Base-by-base conservation (phyloP, 139 green algal genomes). In the Ettlia oleoabundans region DNA sequence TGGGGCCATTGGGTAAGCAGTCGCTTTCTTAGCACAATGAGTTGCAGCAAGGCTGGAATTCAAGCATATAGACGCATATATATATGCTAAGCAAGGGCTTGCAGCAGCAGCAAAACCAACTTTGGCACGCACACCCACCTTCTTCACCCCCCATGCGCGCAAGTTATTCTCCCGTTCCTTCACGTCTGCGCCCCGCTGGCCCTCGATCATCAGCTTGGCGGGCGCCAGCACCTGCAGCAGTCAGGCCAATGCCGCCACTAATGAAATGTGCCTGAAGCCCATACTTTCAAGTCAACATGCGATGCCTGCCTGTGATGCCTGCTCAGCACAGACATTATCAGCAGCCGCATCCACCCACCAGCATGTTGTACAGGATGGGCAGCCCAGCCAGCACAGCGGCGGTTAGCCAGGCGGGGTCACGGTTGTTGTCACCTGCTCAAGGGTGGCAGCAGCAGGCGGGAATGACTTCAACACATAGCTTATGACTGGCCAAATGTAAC, bases 361-460 rank as follows among this genome's bases (percentile, higher is more conserved):
- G 73, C 73, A 80, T 80, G 13, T 30, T 47, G 35, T 80, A 80
- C 30, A 80, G 24, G 37, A 80, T 67, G 52, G 73, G 73, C 73
- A 80, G 73, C 8, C 73, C 73, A 0, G 52, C 37, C 52, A 80
- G 73, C 73, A 80, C 33, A 2, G 73, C 53, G 24, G 73, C 73
- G 2, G 73, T 80, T 24, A 80, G 73, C 51, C 40, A 80, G 35
- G 73, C 73, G 26, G 73, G 73, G 73, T 80, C 73, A 28, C 73
- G 73, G 53, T 67, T 80, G 53, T 37, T 52, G 7, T 80, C 70
- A 53, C 15, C 71, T 78, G 71, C 71, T 32, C 24, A n/a, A 28
- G 38, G 28, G 15, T 9, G 64, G 30, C 18, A 9, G 30, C 33
- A 33, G 33, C n/a, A n/a, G n/a, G n/a, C n/a, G n/a, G n/a, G n/a